Conservation (phyloP, 805 yeast species). For the Candida boleticola region DNA sequence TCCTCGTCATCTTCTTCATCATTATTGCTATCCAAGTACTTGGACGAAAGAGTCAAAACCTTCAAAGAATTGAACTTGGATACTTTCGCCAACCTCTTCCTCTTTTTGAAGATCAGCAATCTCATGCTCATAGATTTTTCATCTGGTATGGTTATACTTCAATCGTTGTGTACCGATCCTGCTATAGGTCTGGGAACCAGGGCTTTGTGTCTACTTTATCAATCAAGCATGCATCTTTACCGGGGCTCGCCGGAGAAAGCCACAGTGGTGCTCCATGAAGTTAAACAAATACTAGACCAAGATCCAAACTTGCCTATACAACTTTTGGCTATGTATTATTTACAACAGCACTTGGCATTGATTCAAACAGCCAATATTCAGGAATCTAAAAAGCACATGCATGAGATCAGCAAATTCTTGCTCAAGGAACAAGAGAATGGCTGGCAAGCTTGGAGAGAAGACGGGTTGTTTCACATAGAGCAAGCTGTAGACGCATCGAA, state of each 20-base stretch:
- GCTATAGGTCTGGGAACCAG: constrained; percentile 14
- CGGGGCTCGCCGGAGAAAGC: constrained; percentile 25
- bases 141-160: constrained; percentile 21
- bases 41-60: constrained; percentile 22
- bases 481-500: neutral
- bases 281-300: constrained; percentile 10
- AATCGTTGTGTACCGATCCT: constrained; percentile 10
- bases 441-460: constrained; percentile 28
- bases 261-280: constrained; percentile 11
- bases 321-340: constrained; percentile 26
- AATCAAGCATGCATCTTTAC: constrained; percentile 27
- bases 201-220: constrained; percentile 22
- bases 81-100: constrained; percentile 25
- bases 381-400: constrained; percentile 20
- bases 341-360: constrained; percentile 23
- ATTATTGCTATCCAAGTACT: constrained; percentile 24
- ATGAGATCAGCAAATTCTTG: constrained; percentile 20
- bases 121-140: constrained; percentile 23
- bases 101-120: constrained; percentile 27
- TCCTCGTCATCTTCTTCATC: neutral
- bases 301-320: constrained; percentile 26
- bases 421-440: constrained; percentile 16
- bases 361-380: constrained; percentile 24
- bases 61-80: constrained; percentile 12
- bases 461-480: constrained; percentile 20